A percentile compares a stretch with the other conserved stretches of the same genome.
phyloP scores from a whole-genome alignment of 176 grass and related monocot species.

The Carex littledalei region DNA sequence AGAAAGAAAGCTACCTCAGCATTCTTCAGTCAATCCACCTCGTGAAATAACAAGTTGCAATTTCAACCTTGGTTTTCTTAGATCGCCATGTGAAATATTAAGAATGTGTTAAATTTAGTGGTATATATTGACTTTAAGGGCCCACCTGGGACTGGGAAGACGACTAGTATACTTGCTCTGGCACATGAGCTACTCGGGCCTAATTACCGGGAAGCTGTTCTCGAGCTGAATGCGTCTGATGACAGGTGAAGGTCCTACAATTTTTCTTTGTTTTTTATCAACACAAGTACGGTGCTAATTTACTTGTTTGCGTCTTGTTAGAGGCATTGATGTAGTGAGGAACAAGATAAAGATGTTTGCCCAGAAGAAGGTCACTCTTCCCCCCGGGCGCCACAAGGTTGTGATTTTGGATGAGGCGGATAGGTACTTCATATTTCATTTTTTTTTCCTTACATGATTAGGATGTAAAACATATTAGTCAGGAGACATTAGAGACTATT shows the following conservation, averaged over 20 bases:
- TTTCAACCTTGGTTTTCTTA: not conserved
- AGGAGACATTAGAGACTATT: not conserved
- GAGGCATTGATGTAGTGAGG: conserved; percentile 89
- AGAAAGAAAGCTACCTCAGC: too few relatives aligned
- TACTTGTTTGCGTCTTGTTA: conserved; percentile 21
- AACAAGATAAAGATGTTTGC: conserved; percentile 99
- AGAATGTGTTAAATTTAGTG: not conserved
- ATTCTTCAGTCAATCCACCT: too few relatives aligned
- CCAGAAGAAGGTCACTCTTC: conserved; percentile 92
- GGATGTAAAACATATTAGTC: not conserved
- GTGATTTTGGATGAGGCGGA: conserved; percentile 94
- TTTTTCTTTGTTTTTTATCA: not conserved
- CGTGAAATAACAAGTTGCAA: not conserved
- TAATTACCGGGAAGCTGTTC: conserved; percentile 78
- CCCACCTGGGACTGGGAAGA: conserved; percentile 91
- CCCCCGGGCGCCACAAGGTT: conserved; percentile 75
- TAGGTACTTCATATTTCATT: conserved; percentile 42
- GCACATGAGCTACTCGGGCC: conserved; percentile 89
- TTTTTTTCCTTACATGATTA: not conserved
- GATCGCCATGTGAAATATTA: not conserved
- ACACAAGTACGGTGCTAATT: not conserved
- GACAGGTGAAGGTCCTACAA: conserved; percentile 46
- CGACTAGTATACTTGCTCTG: conserved; percentile 89
- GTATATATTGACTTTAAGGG: conserved; percentile 32
- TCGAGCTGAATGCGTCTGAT: conserved; percentile 94